These are phyloP conservation scores for Vanrija humicola DNA, from an alignment of 1,284 basidiomycete genomes.

Conservation along the genomic window DNA sequence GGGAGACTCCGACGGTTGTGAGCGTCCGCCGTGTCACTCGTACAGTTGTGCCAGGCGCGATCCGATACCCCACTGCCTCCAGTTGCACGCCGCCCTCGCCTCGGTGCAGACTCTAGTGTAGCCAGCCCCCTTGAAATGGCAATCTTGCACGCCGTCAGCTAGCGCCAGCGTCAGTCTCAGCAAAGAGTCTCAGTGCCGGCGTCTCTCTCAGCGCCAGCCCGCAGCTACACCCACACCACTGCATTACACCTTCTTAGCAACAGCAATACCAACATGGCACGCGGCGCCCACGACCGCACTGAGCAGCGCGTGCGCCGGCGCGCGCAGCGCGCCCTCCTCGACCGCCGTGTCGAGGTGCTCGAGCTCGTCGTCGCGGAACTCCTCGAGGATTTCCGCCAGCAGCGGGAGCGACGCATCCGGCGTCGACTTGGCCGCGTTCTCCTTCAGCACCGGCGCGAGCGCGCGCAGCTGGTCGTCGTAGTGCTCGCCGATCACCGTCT, in stretches of 20 bases:
- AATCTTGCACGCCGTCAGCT: no score
- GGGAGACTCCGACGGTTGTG: no score
- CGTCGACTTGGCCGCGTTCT: conserved; percentile 35
- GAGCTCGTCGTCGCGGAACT: conserved; percentile 92
- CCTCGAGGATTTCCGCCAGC: conserved; percentile 68
- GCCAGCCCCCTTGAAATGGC: no score
- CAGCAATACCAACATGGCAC: conserved; percentile 82
- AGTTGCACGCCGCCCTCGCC: no score
- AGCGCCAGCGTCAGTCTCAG: no score
- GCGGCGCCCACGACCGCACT: conserved; percentile 79
- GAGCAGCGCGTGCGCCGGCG: conserved; percentile 85
- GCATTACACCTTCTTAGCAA: conserved; percentile 72
- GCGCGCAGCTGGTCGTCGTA: conserved; percentile 68
- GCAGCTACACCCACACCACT: background rate
- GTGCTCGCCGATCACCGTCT: conserved; percentile 96
- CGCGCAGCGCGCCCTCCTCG: conserved; percentile 80
- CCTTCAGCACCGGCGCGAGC: conserved; percentile 30
- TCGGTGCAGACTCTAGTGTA: no score
- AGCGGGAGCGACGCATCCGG: conserved; percentile 73
- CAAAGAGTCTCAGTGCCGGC: no score
- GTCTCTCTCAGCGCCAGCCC: no score
- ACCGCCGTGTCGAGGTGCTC: conserved; percentile 88
- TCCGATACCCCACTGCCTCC: no score
- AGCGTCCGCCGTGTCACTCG: no score
- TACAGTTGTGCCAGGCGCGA: no score